Percentiles rank a stretch among this genome's conserved stretches.
phyloP scores from a whole-genome alignment of 1,139 yeast genomes.

The Eremothecium gossypii region DNA sequence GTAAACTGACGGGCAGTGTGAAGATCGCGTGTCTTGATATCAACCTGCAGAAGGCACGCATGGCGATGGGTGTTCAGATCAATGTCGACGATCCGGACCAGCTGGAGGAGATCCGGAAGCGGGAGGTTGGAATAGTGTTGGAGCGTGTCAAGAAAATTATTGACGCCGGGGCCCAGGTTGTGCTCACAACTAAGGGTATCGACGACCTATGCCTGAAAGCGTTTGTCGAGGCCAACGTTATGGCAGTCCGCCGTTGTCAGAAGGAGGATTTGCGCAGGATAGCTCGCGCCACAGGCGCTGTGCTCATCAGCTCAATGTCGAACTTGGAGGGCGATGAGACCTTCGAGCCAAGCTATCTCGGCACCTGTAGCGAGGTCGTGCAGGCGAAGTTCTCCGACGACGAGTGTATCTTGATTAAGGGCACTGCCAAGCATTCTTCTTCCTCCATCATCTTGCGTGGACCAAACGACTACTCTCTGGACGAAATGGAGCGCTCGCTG shows the following conservation, averaged over 20 bases:
- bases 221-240: constrained; percentile 89
- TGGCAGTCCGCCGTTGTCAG: constrained; percentile 97
- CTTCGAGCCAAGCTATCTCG: constrained; percentile 78
- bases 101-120: constrained; percentile 87
- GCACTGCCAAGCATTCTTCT: constrained; percentile 88
- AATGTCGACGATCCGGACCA: constrained; percentile 97
- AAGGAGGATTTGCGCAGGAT: constrained; percentile 94
- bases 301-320: constrained; percentile 75
- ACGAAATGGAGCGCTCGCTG: constrained; percentile 96
- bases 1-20: constrained; percentile 48
- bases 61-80: constrained; percentile 98
- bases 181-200: constrained; percentile 93
- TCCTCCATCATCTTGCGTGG: constrained; percentile 92
- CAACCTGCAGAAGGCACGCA: constrained; percentile 89
- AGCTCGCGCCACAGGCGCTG: constrained; percentile 97
- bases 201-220: constrained; percentile 94
- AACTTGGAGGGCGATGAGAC: constrained; percentile 97
- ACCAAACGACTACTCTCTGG: constrained; percentile 89
- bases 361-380: constrained; percentile 83
- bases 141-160: constrained; percentile 85
- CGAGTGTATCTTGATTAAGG: constrained; percentile 91
- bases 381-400: constrained; percentile 93
- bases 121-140: constrained; percentile 84
- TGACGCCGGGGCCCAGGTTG: constrained; percentile 92
- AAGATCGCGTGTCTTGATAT: constrained; percentile 91